Evolutionary conservation across 768 basidiomycete genomes (phyloP).

Genomic region (Serendipita indica): DNA sequence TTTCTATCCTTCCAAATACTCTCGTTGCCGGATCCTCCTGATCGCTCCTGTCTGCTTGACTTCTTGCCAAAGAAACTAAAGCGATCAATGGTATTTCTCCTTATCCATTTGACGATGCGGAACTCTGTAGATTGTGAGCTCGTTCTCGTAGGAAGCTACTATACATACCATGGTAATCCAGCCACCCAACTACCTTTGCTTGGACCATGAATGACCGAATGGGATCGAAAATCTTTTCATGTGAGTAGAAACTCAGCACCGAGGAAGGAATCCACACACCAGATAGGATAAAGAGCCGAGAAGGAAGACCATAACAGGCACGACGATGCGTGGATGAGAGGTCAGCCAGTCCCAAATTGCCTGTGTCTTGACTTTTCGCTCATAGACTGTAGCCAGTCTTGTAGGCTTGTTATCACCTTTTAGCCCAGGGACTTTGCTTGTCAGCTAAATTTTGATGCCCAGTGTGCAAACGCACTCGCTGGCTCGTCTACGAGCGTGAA

Average conservation of each 20-base stretch:
- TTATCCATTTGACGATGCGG: slow-evolving; percentile 62
- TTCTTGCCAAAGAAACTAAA: slow-evolving; percentile 21
- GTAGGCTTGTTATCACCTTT: slow-evolving; percentile 19
- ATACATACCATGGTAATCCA: slow-evolving; percentile 53
- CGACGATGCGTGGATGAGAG: slow-evolving; percentile 69
- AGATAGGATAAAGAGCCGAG: slow-evolving; percentile 84
- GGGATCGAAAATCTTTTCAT: slow-evolving; percentile 71
- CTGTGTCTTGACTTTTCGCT: slow-evolving; percentile 50
- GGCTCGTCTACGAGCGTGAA: slow-evolving; percentile 21
- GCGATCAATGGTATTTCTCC: slow-evolving; percentile 42
- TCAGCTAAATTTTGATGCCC: neutral
- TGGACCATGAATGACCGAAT: slow-evolving; percentile 73
- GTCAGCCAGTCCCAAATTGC: slow-evolving; percentile 65
- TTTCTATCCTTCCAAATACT: slow-evolving; percentile 70
- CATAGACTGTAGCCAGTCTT: slow-evolving; percentile 41
- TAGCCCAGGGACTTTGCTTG: neutral
- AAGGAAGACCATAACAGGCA: slow-evolving; percentile 71
- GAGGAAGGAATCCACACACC: slow-evolving; percentile 28
- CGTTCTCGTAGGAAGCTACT: neutral
- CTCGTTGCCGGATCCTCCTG: slow-evolving; percentile 21
- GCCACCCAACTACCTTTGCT: slow-evolving; percentile 69
- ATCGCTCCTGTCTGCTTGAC: slow-evolving; percentile 16
- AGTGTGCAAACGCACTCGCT: slow-evolving; percentile 5
- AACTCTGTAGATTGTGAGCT: slow-evolving; percentile 35
- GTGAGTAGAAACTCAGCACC: neutral